Conservation (phyloP, 1,284 basidiomycete genomes). For the Takashimella tepidaria region DNA sequence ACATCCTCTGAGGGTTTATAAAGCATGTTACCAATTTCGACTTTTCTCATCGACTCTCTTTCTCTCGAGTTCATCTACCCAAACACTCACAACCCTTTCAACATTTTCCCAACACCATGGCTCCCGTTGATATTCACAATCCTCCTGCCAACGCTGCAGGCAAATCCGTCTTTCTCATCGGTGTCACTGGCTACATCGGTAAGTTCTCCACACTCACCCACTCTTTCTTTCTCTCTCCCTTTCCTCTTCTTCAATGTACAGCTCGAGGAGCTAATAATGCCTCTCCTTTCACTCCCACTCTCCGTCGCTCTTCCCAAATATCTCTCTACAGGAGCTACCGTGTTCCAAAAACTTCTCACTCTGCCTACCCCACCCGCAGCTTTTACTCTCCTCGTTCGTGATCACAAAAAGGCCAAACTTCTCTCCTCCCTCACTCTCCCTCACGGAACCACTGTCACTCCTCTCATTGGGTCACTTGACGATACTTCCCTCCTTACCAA, state of each 20-base stretch:
- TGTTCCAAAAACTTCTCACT: slow-evolving; percentile 29
- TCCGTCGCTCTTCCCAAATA: neutral
- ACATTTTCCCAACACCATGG: neutral
- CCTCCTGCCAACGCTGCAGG: neutral
- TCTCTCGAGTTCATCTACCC: no score
- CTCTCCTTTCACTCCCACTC: no score
- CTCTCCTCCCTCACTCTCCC: slow-evolving; percentile 16
- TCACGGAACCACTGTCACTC: slow-evolving; percentile 15
- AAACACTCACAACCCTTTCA: no score
- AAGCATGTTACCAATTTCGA: no score
- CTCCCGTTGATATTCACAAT: neutral
- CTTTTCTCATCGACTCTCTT: no score
- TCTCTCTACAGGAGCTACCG: slow-evolving; percentile 14
- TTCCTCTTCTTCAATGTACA: neutral
- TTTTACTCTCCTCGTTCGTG: slow-evolving; percentile 39
- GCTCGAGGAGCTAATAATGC: no score
- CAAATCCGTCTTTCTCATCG: slow-evolving; percentile 37
- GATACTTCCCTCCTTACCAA: slow-evolving; percentile 32
- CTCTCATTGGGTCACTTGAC: slow-evolving; percentile 30
- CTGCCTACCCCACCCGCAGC: slow-evolving; percentile 22
- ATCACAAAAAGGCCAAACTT: slow-evolving; percentile 29
- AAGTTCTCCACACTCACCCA: neutral
- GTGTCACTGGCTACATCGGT: slow-evolving; percentile 47
- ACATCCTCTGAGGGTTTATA: no score
- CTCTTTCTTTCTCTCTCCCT: slow-evolving; percentile 2